Evolutionary conservation across 2,329 filamentous ascomycete genomes (phyloP).

Genomic region (Corniculantispora saksenae): DNA sequence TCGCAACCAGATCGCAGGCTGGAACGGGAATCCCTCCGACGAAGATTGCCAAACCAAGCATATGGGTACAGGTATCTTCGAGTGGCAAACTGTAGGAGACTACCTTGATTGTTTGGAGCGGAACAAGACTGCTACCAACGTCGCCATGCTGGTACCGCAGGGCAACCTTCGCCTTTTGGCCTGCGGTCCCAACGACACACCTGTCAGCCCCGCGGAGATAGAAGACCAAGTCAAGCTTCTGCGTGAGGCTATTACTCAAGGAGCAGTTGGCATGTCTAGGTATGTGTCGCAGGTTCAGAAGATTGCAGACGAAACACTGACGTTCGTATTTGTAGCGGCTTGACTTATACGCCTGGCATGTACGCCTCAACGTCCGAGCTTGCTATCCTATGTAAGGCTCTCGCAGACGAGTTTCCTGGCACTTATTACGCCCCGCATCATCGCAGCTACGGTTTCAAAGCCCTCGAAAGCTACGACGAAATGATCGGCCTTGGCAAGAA

Average conservation of each 20-base stretch:
- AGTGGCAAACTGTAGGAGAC: slow-evolving; percentile 27
- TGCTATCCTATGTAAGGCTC: slow-evolving; percentile 24
- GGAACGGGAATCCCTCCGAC: slow-evolving; percentile 29
- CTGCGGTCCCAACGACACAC: slow-evolving; percentile 27
- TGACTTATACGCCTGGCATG: slow-evolving; percentile 30
- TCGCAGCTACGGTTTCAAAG: slow-evolving; percentile 27
- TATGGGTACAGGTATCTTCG: slow-evolving; percentile 23
- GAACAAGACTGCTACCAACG: slow-evolving; percentile 28
- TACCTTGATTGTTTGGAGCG: slow-evolving; percentile 27
- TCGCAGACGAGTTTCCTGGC: slow-evolving; percentile 26
- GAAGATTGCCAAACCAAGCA: slow-evolving; percentile 25
- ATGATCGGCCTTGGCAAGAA: slow-evolving; percentile 27
- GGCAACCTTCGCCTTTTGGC: slow-evolving; percentile 27
- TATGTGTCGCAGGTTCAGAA: neutral
- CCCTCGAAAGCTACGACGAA: slow-evolving; percentile 28
- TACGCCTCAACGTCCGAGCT: slow-evolving; percentile 30
- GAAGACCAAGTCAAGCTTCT: slow-evolving; percentile 26
- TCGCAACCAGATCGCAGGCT: slow-evolving; percentile 27
- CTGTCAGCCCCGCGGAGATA: slow-evolving; percentile 23
- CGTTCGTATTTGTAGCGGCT: slow-evolving; percentile 19
- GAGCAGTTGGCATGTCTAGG: slow-evolving; percentile 29
- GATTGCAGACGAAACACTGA: neutral
- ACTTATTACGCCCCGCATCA: slow-evolving; percentile 29
- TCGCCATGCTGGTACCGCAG: slow-evolving; percentile 28
- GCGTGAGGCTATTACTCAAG: slow-evolving; percentile 25